Base-by-base conservation (phyloP, 225 moss, liverwort and hornwort genomes). In the Thuidium tamariscinum region DNA sequence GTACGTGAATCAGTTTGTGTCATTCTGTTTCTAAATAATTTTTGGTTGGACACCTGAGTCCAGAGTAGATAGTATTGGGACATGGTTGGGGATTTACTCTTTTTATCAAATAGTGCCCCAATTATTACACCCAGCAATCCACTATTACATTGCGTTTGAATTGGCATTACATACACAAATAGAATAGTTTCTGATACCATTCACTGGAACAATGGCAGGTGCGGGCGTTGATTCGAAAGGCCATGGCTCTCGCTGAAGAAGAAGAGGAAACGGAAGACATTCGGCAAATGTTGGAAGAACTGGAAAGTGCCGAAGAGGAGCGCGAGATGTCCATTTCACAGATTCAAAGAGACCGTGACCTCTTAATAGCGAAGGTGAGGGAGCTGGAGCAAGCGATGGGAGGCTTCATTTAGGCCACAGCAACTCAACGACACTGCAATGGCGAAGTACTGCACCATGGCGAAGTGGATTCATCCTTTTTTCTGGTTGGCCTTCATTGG, bases 361-460 rank as follows among this genome's bases (percentile, higher is more conserved):
- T 94, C 30, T 66, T 94, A 18, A 84, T 94, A 25, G 86, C 89
- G 13, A 94, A 94, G 86, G 94, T 94, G 67, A 92, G 89, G 71
- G 94, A 94, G 82, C 91, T 94, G 55, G 94, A 94, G 80, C 90
- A 90, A 91, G 92, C 94, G 17, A 94, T 92, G 92, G 88, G 90
- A 55, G 92, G 94, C 11, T 80, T 92, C 52, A 87, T 91, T 56
- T 94, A 92, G 74, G 56, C 57, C 78, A 42, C 74, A 54, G 52
- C 42, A 52, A 82, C 26, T 72, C 69, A 59, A 60, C 52, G 29
- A 56, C 78, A 62, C 68, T 78, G 63, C 59, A 74, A 36, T 42
- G 69, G 83, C 71, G 39, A 88, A 85, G 19, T 49, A 26, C 49
- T 78, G 86, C 83, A 86, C 77, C 76, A 70, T 65, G 49, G 57